These are phyloP conservation scores for Puccinia hordei DNA, from an alignment of 1,284 basidiomycete species.

Conservation along the genomic window DNA sequence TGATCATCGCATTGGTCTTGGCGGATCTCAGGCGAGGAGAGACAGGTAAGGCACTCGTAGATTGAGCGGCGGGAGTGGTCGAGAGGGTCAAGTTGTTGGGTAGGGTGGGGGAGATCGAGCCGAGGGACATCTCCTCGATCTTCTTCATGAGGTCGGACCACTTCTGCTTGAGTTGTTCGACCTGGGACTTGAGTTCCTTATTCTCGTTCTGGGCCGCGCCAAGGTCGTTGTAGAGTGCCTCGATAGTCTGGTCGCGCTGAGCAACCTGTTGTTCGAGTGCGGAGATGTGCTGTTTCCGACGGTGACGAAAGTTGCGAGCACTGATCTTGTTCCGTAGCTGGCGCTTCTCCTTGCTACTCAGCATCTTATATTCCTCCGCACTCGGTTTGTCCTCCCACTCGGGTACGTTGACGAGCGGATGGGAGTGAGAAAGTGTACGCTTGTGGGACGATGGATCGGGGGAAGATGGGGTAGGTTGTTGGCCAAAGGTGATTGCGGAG, in stretches of 20 bases:
- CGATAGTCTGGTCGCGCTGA: slow-evolving; percentile 85
- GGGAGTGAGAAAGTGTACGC: slow-evolving; percentile 38
- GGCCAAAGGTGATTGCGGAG: background rate
- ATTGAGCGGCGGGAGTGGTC: background rate
- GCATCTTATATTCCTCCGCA: slow-evolving; percentile 91
- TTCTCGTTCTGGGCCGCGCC: slow-evolving; percentile 79
- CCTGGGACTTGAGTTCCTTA: slow-evolving; percentile 66
- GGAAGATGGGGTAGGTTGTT: background rate
- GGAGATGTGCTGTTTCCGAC: slow-evolving; percentile 91
- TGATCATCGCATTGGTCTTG: slow-evolving; percentile 12
- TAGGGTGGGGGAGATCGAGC: slow-evolving; percentile 7
- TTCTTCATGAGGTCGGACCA: slow-evolving; percentile 49
- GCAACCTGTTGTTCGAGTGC: slow-evolving; percentile 91
- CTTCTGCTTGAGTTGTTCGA: slow-evolving; percentile 52
- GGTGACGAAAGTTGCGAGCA: slow-evolving; percentile 88
- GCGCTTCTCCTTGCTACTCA: slow-evolving; percentile 91
- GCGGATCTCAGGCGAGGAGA: slow-evolving; percentile 33
- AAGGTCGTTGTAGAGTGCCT: slow-evolving; percentile 82
- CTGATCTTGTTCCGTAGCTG: slow-evolving; percentile 96
- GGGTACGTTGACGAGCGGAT: slow-evolving; percentile 31
- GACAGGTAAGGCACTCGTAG: slow-evolving; percentile 10
- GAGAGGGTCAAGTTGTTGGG: background rate
- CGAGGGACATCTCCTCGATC: slow-evolving; percentile 45
- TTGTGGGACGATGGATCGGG: background rate
- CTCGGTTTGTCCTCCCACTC: slow-evolving; percentile 62